Base-by-base conservation (phyloP, 192 early-diverging fungal genomes). In the Backusella australiensis region DNA sequence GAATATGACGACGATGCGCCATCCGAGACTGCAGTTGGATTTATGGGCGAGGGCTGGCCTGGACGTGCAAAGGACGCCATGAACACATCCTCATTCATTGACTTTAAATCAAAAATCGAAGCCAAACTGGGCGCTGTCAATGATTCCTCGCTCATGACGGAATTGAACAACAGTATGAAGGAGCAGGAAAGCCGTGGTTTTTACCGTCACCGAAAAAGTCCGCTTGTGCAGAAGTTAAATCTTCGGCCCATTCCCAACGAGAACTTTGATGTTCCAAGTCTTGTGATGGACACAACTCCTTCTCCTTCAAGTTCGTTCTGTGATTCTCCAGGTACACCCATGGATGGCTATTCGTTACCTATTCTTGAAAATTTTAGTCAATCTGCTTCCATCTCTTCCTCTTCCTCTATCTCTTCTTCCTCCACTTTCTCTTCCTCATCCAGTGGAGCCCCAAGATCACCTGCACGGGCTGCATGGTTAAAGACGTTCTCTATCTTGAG, bases 181-280 rank as follows among this genome's bases (percentile, higher is more conserved):
- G 21, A 42, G 3, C 39, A 71, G 23, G 42, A 49, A 71, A 41
- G 21, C 21, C 68, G 68, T 23, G 68, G 68, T 41, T 69, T 23
- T 39, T 69, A 69, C 68, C 68, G 68, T 69, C 35, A 69, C 36
- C 68, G 68, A 69, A 69, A 69, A 23, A 69, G 68, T 39, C 68
- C 68, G 17, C 68, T 69, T 26, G 68, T 69, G 23, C 34, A 56
- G 34, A 74, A 74, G 36, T 34, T 75, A 1, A 67, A 75, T 34
- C 65, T 75, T 23, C 35, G 39, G n/a, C 74, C 74, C 14, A 34
- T 75, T 32, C 39, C 65, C 11, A 75, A 67, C n/a, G 26, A 44
- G 6, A 23, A 42, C 21, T 42, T 42, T 70, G 36, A 70, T 35
- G 15, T 36, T 19, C 67, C 67, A n/a, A n/a, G 67, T 36, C 67